These are phyloP conservation scores for Rubus idaeus DNA, from an alignment of 306 rosid genomes.

Conservation along the genomic window DNA sequence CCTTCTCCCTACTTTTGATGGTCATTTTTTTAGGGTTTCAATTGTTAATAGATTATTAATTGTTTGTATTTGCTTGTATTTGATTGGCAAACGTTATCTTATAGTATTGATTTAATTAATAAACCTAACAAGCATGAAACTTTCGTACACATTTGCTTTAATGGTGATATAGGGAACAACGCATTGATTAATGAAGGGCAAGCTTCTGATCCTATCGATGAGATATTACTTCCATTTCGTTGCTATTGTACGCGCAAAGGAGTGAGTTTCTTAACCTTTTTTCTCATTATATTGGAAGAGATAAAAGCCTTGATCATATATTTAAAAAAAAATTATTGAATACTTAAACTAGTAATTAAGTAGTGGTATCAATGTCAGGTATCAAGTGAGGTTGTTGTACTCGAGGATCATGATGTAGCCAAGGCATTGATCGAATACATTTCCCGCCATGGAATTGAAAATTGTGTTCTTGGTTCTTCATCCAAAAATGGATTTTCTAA, in stretches of 20 bases:
- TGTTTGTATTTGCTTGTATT: too few species aligned
- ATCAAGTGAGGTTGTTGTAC: conserved; percentile 31
- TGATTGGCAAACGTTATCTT: too few species aligned
- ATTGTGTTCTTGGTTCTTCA: conserved; percentile 35
- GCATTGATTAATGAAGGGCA: conserved; percentile 2
- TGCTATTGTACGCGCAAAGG: conserved; percentile 32
- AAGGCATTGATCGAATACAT: conserved; percentile 30
- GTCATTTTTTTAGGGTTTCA: too few species aligned
- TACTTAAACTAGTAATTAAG: neutral
- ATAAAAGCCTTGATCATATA: neutral
- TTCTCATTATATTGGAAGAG: neutral
- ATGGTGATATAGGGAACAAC: neutral
- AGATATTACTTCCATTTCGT: conserved; percentile 31
- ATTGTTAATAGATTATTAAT: too few species aligned
- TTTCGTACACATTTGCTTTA: neutral
- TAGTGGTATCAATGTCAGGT: conserved; percentile 26
- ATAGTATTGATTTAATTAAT: neutral
- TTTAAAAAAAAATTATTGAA: neutral
- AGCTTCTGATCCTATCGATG: conserved; percentile 4
- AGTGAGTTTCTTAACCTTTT: conserved; percentile 10
- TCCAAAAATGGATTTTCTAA: conserved; percentile 33
- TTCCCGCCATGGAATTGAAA: conserved; percentile 24
- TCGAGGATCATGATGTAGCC: conserved; percentile 36
- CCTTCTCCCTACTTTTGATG: too few species aligned
- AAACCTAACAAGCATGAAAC: neutral